Evolutionary conservation across 2,329 filamentous ascomycete genomes (phyloP).

Genomic region (Alternaria brassicae): DNA sequence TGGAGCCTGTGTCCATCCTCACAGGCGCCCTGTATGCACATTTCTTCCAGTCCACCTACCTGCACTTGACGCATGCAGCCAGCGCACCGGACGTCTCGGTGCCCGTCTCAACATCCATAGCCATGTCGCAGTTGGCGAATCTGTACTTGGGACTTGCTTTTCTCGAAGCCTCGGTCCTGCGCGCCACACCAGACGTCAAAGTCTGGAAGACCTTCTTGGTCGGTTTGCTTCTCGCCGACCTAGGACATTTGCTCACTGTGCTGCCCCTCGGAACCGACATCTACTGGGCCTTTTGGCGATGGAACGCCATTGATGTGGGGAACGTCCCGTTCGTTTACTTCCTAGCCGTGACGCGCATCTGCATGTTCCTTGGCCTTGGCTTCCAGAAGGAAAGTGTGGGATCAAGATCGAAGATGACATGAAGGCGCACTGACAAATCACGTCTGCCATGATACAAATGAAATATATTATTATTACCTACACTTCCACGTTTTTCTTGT

Average conservation of each 20-base stretch:
- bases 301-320: slow-evolving; percentile 73
- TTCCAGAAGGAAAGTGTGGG: slow-evolving; percentile 16
- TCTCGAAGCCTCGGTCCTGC: slow-evolving; percentile 78
- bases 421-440: slow-evolving; percentile 6
- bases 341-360: slow-evolving; percentile 56
- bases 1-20: slow-evolving; percentile 68
- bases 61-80: slow-evolving; percentile 66
- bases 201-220: slow-evolving; percentile 75
- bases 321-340: slow-evolving; percentile 75
- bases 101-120: slow-evolving; percentile 69
- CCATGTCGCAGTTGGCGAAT: slow-evolving; percentile 77
- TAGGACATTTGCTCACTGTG: slow-evolving; percentile 76
- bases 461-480: background rate
- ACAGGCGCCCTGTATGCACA: slow-evolving; percentile 62
- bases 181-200: slow-evolving; percentile 69
- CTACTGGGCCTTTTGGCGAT: slow-evolving; percentile 68
- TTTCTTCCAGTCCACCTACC: slow-evolving; percentile 63
- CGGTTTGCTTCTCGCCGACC: slow-evolving; percentile 74
- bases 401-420: slow-evolving; percentile 20
- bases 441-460: background rate
- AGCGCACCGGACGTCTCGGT: slow-evolving; percentile 58
- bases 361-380: slow-evolving; percentile 39
- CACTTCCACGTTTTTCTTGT: background rate
- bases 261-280: slow-evolving; percentile 64
- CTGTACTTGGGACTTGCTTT: slow-evolving; percentile 79